Evolutionary conservation across 257 asterid genomes (phyloP), one percentile per base, ranked within the genome.

Genomic region (Rubia yunnanensis): DNA sequence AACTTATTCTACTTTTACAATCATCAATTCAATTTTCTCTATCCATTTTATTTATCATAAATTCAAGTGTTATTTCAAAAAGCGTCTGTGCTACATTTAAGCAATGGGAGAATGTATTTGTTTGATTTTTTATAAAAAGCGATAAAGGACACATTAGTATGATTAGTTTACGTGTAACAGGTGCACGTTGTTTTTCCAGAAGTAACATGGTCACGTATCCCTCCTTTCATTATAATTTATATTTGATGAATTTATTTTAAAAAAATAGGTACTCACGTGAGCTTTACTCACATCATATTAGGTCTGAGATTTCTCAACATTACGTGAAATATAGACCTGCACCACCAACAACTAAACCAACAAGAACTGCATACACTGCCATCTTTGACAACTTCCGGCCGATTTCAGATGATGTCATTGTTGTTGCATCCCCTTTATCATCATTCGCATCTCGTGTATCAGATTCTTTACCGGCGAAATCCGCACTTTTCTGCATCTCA

Each of bases 241-340:
- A n/a, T n/a, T n/a, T 7, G 2, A 6, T 36, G 5, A 4, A 44
- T 44, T 44, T 44, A 44, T 44, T 44, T 3, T 0, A 15, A 44
- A 5, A 44, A 44, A 44, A n/a, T n/a, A n/a, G n/a, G n/a, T n/a
- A n/a, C n/a, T n/a, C 17, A 39, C 48, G 48, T 39, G n/a, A 39
- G 14, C 17, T 44, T 44, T 1, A 44, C n/a, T n/a, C n/a, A 44
- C 4, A 17, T 17, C 52, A 44, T 15, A 15, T 44, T 15, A 44
- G 52, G 38, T 30, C 23, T 77, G 41, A 80, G 26, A 78, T 65
- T 46, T 73, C 67, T 76, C 56, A 70, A 75, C 38, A 17, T 74
- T 78, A 41, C n/a, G 53, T 60, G 38, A 82, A 26, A 24, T 75
- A 81, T 34, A 82, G 36, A 20, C 87, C 95, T 52, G 87, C 55